phyloP scores from a whole-genome alignment of 1,284 basidiomycete species.

The Pholiota adiposa region DNA sequence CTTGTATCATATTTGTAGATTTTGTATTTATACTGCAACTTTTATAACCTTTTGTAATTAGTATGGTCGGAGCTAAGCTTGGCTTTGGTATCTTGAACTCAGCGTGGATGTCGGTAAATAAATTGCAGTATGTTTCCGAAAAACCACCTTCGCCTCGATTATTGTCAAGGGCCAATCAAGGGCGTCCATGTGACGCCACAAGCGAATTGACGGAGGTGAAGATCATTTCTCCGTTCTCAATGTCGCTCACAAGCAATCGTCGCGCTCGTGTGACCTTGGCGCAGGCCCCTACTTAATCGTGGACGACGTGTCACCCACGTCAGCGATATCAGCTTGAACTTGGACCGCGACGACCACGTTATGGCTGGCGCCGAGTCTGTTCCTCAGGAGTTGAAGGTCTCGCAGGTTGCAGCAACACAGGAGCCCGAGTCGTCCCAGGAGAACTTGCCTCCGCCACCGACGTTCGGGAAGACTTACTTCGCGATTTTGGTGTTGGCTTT shows the following conservation, averaged over 20 bases:
- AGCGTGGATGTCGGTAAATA: no score
- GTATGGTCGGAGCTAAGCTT: background rate
- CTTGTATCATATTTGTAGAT: constrained; percentile 7
- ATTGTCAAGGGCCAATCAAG: no score
- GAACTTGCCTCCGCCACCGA: constrained; percentile 7
- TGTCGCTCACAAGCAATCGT: background rate
- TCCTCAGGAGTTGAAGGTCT: background rate
- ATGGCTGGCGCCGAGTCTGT: background rate
- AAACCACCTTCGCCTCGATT: no score
- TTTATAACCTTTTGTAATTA: background rate
- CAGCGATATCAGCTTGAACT: background rate
- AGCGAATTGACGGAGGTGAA: background rate
- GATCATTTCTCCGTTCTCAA: background rate
- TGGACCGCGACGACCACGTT: background rate
- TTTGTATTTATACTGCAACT: background rate
- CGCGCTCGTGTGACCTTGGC: background rate
- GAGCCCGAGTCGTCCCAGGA: background rate
- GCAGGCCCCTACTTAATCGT: background rate
- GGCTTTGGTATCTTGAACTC: no score
- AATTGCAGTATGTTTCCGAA: background rate
- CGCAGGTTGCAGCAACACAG: background rate
- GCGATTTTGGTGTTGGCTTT: constrained; percentile 18
- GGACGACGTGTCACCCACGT: background rate
- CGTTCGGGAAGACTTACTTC: constrained; percentile 20
- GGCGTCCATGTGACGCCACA: background rate